Conservation (phyloP, 2,329 filamentous ascomycete species). For the Lecanicillium sp. region DNA sequence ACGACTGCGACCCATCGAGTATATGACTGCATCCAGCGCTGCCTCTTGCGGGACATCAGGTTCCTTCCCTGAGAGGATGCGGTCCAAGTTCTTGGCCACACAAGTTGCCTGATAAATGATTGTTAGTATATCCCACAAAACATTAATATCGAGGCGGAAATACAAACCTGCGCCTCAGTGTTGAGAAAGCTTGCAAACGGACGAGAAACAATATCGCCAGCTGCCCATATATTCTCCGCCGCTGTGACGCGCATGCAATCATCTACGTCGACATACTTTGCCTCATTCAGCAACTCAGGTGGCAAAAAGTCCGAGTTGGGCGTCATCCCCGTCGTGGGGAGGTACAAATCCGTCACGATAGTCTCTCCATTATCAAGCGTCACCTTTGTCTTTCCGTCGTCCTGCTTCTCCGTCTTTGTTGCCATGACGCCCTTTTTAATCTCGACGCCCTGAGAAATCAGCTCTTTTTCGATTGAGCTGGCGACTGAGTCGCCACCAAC, state of each 20-base stretch:
- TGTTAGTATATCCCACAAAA: background rate
- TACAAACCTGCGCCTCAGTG: slow-evolving; percentile 44
- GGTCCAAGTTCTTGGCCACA: slow-evolving; percentile 46
- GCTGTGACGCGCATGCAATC: slow-evolving; percentile 39
- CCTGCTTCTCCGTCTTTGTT: slow-evolving; percentile 19
- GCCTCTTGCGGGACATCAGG: slow-evolving; percentile 36
- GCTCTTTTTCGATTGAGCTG: slow-evolving; percentile 33
- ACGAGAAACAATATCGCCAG: slow-evolving; percentile 43
- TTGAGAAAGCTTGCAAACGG: slow-evolving; percentile 50
- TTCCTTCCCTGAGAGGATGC: slow-evolving; percentile 33
- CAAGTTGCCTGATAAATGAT: slow-evolving; percentile 30
- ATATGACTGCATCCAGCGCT: slow-evolving; percentile 39
- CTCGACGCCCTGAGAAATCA: slow-evolving; percentile 44
- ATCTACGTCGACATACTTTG: slow-evolving; percentile 39
- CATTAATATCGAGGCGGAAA: background rate
- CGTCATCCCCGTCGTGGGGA: slow-evolving; percentile 45
- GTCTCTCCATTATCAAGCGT: slow-evolving; percentile 36
- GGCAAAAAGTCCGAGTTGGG: slow-evolving; percentile 49
- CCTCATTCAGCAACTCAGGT: slow-evolving; percentile 31
- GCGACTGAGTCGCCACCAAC: slow-evolving; percentile 36
- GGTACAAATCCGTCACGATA: slow-evolving; percentile 45
- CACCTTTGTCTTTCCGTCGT: slow-evolving; percentile 40
- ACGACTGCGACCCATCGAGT: slow-evolving; percentile 39
- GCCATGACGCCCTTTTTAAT: slow-evolving; percentile 36
- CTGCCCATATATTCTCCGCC: slow-evolving; percentile 40